Evolutionary conservation across 2,329 filamentous ascomycete species (phyloP).

Genomic region (Bipolaris gigantea): DNA sequence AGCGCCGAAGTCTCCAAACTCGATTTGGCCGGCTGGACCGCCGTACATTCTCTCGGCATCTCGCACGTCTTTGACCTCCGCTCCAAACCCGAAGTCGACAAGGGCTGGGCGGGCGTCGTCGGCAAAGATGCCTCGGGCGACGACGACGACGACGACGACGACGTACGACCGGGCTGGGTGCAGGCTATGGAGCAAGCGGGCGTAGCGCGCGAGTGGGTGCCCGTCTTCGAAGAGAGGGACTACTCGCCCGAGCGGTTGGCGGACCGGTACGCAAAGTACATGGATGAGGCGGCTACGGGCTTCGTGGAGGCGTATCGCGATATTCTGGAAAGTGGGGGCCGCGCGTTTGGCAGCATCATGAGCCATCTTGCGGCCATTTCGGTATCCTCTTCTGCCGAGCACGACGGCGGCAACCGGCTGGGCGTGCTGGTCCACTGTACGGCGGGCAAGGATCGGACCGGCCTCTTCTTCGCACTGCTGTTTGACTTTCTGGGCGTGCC

Average conservation of each 20-base stretch:
- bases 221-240: slow-evolving; percentile 65
- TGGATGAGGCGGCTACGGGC: slow-evolving; percentile 57
- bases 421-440: slow-evolving; percentile 73
- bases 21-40: slow-evolving; percentile 21
- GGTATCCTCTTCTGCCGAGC: too few species aligned
- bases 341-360: slow-evolving; percentile 62
- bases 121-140: slow-evolving; percentile 35
- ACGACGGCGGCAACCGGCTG: slow-evolving; percentile 3
- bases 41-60: slow-evolving; percentile 57
- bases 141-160: slow-evolving; percentile 40
- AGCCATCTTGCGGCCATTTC: slow-evolving; percentile 54
- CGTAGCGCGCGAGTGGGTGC: slow-evolving; percentile 59
- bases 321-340: slow-evolving; percentile 60
- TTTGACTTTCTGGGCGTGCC: slow-evolving; percentile 65
- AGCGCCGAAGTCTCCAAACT: slow-evolving; percentile 63
- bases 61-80: slow-evolving; percentile 69
- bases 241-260: slow-evolving; percentile 66
- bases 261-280: slow-evolving; percentile 62
- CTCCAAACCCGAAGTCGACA: slow-evolving; percentile 61
- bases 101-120: slow-evolving; percentile 29
- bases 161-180: slow-evolving; percentile 37
- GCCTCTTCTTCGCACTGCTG: slow-evolving; percentile 68
- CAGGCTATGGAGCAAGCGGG: slow-evolving; percentile 41
- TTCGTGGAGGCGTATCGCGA: slow-evolving; percentile 66
- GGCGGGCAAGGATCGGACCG: slow-evolving; percentile 76